phyloP scores from a whole-genome alignment of 148 eudicot species.

The Rhododendron vialii region DNA sequence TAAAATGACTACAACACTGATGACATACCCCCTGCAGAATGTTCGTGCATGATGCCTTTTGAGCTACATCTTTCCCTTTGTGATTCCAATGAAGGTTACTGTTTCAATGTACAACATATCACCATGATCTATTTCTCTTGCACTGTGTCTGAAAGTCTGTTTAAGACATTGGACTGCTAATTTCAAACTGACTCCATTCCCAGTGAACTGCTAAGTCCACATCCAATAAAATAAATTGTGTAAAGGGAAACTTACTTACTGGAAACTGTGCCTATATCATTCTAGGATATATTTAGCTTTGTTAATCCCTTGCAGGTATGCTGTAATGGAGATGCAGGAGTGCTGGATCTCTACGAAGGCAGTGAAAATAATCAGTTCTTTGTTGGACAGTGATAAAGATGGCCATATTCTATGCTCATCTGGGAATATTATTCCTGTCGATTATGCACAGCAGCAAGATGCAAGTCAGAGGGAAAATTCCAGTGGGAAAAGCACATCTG shows the following conservation, averaged over 20 bases:
- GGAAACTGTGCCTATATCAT: neutral
- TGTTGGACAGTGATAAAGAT: slow-evolving; percentile 22
- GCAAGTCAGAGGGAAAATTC: slow-evolving; percentile 11
- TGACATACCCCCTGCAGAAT: neutral
- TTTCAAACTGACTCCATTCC: neutral
- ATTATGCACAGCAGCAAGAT: slow-evolving; percentile 15
- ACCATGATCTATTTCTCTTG: neutral
- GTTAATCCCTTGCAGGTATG: slow-evolving; percentile 40
- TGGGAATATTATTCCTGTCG: slow-evolving; percentile 15
- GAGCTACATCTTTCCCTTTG: neutral
- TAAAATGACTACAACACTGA: neutral
- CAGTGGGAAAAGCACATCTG: slow-evolving; percentile 17
- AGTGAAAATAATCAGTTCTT: slow-evolving; percentile 35
- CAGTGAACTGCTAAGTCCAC: neutral
- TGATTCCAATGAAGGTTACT: neutral
- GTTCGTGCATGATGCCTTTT: neutral
- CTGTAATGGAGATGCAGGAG: slow-evolving; percentile 28
- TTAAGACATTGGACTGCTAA: neutral
- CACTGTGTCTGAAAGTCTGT: neutral
- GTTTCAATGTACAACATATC: neutral
- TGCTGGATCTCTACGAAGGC: slow-evolving; percentile 40
- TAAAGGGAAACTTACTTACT: neutral
- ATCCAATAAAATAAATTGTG: neutral
- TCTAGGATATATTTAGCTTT: neutral
- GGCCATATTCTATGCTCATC: slow-evolving; percentile 46